Conservation (phyloP, 352 stramenopile species). For the Sclerospora graminicola region DNA sequence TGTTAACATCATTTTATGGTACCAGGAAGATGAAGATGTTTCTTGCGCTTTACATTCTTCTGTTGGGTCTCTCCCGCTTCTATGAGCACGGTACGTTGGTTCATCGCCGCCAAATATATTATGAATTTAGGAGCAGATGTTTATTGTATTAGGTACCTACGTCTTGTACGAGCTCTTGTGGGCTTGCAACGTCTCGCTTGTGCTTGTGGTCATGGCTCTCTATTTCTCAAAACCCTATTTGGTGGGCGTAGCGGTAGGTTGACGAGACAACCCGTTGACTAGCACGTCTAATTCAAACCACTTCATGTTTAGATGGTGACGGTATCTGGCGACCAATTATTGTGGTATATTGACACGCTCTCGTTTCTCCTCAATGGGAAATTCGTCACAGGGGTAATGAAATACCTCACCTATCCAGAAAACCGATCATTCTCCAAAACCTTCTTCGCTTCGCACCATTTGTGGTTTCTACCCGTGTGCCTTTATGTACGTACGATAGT, state of each 20-base stretch:
- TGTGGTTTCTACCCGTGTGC: slow-evolving; percentile 79
- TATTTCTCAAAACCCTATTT: slow-evolving; percentile 77
- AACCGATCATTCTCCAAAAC: slow-evolving; percentile 74
- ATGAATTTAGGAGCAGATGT: neutral
- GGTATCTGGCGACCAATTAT: slow-evolving; percentile 88
- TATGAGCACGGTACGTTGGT: slow-evolving; percentile 39
- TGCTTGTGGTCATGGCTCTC: slow-evolving; percentile 52
- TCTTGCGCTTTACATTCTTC: slow-evolving; percentile 34
- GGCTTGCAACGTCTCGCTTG: slow-evolving; percentile 72
- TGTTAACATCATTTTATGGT: neutral
- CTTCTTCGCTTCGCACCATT: slow-evolving; percentile 74
- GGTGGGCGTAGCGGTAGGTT: slow-evolving; percentile 48
- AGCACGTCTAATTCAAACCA: neutral
- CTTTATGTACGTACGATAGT: slow-evolving; percentile 63
- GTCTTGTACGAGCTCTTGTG: slow-evolving; percentile 70
- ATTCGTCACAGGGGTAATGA: slow-evolving; percentile 84
- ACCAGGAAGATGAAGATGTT: slow-evolving; percentile 43
- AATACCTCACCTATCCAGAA: slow-evolving; percentile 83
- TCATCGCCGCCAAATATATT: neutral
- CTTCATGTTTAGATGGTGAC: slow-evolving; percentile 57
- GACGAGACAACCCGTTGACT: neutral
- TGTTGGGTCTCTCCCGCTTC: slow-evolving; percentile 46
- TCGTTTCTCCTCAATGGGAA: slow-evolving; percentile 66
- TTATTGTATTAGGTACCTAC: slow-evolving; percentile 37
- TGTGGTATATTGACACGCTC: slow-evolving; percentile 87